Percentiles rank a stretch among this genome's conserved stretches.
phyloP scores from a whole-genome alignment of 2,329 filamentous ascomycete species.

The Triangularia setosa region DNA sequence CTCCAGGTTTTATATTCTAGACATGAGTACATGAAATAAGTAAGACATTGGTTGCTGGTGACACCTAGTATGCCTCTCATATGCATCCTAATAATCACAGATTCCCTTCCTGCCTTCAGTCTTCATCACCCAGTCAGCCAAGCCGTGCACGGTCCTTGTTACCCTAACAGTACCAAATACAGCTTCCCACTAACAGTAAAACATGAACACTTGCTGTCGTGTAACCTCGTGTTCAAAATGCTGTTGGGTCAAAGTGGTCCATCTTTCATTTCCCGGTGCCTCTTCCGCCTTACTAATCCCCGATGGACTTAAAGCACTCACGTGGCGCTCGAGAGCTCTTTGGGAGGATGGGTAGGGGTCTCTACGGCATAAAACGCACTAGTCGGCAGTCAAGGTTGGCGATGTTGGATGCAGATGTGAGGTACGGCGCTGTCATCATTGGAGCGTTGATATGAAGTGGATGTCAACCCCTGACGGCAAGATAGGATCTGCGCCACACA shows the following conservation, averaged over 20 bases:
- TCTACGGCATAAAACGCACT: background rate
- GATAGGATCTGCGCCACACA: background rate
- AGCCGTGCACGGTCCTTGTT: background rate
- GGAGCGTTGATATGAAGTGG: background rate
- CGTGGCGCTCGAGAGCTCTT: background rate
- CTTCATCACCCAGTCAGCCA: too few species aligned
- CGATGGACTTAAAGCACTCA: background rate
- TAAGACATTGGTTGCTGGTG: too few species aligned
- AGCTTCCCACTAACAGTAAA: background rate
- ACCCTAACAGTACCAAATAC: background rate
- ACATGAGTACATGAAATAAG: too few species aligned
- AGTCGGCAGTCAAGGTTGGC: background rate
- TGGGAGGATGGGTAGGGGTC: background rate
- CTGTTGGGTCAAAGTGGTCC: background rate
- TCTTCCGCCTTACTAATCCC: background rate
- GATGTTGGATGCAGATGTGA: background rate
- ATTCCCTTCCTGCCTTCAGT: too few species aligned
- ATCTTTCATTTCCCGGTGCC: background rate
- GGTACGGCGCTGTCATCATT: background rate
- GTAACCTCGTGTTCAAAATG: background rate
- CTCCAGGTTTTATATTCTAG: too few species aligned
- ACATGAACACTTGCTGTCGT: background rate
- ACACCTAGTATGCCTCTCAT: too few species aligned
- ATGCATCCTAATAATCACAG: too few species aligned
- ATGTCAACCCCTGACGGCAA: background rate